Conservation (phyloP, 1,139 yeast genomes). For the Candida smagusa region DNA sequence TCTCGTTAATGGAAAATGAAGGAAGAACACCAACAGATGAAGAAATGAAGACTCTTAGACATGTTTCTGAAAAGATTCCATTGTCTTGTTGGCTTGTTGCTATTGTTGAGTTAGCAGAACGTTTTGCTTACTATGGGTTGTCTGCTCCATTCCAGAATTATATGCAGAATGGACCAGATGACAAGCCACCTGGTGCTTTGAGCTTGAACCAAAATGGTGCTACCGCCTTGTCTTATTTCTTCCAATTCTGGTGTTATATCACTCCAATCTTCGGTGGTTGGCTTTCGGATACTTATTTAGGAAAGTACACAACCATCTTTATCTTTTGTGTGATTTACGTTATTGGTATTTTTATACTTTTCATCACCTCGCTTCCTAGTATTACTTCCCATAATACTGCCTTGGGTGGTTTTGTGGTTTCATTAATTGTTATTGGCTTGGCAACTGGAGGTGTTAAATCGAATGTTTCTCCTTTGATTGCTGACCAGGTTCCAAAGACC, state of each 20-base stretch:
- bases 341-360: constrained; percentile 58
- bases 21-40: constrained; percentile 18
- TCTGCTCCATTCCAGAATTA: constrained; percentile 74
- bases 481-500: constrained; percentile 26
- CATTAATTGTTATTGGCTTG: constrained; percentile 64
- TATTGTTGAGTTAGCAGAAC: constrained; percentile 20
- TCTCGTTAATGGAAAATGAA: constrained; percentile 5
- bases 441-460: constrained; percentile 46
- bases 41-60: constrained; percentile 17
- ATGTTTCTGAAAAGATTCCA: constrained; percentile 18
- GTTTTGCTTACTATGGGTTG: constrained; percentile 29
- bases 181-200: constrained; percentile 58
- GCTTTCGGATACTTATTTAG: constrained; percentile 20
- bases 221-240: constrained; percentile 20
- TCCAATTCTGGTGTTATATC: constrained; percentile 23
- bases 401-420: constrained; percentile 51
- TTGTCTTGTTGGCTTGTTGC: constrained; percentile 24
- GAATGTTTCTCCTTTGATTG: constrained; percentile 20
- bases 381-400: constrained; percentile 46
- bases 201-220: constrained; percentile 53
- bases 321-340: constrained; percentile 58
- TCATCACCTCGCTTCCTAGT: constrained; percentile 72
- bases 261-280: constrained; percentile 23
- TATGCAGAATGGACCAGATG: constrained; percentile 52
- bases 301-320: constrained; percentile 24